Percentiles rank a stretch among this genome's conserved stretches.
Conservation (phyloP, 2,329 filamentous ascomycete genomes). For the Colletotrichum simmondsii region DNA sequence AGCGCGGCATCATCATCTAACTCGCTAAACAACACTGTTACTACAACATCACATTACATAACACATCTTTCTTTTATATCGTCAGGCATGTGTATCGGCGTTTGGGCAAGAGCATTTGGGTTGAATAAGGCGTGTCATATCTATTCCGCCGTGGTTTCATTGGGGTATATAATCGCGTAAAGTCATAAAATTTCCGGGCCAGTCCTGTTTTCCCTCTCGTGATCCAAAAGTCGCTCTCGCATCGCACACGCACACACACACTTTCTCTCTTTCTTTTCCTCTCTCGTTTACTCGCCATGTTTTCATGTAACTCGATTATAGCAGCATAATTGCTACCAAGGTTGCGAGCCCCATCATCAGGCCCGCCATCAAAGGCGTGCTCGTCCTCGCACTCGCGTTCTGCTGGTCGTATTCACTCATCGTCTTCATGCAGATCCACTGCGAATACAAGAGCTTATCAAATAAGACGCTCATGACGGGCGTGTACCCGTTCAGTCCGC, state of each 20-base stretch:
- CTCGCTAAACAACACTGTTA: neutral
- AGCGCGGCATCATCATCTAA: slow-evolving; percentile 76
- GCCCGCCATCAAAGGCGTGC: neutral
- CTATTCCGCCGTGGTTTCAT: slow-evolving; percentile 12
- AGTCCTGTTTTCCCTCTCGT: slow-evolving; percentile 30
- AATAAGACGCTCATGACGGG: slow-evolving; percentile 33
- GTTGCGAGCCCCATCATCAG: slow-evolving; percentile 1
- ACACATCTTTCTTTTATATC: too few species aligned
- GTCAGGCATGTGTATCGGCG: slow-evolving; percentile 19
- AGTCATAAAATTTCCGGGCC: slow-evolving; percentile 22
- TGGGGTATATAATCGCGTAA: slow-evolving; percentile 34
- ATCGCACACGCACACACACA: too few species aligned
- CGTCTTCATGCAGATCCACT: slow-evolving; percentile 35
- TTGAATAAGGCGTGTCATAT: slow-evolving; percentile 10
- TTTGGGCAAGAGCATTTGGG: neutral
- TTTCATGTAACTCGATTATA: neutral
- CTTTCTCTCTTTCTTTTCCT: too few species aligned
- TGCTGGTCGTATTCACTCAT: slow-evolving; percentile 26
- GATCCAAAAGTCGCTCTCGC: neutral
- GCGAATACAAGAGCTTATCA: slow-evolving; percentile 29
- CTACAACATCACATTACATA: neutral
- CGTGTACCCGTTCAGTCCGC: slow-evolving; percentile 30
- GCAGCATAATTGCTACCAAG: slow-evolving; percentile 14
- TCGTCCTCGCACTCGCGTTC: slow-evolving; percentile 5
- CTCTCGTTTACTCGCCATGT: neutral